A percentile compares a stretch with the other conserved stretches of the same genome.
These are phyloP conservation scores for Castanea crenata DNA, from an alignment of 306 rosid species.

Conservation along the genomic window DNA sequence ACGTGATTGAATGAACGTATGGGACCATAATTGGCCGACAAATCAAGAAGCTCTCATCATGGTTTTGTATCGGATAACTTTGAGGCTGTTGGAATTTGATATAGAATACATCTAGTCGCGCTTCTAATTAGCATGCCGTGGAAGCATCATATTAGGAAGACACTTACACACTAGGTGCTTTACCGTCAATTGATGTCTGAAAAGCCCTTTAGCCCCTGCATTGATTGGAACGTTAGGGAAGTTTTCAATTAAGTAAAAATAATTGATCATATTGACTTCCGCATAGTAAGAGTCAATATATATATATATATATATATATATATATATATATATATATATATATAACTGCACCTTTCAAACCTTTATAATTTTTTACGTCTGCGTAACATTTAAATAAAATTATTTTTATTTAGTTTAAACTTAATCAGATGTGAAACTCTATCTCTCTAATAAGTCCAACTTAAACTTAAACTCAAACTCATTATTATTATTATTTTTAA, in stretches of 20 bases:
- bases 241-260: neutral
- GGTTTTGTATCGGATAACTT: constrained; percentile 6
- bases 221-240: neutral
- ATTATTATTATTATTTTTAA: too few relatives aligned
- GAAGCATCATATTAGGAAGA: neutral
- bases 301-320: too few relatives aligned
- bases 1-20: constrained; percentile 9
- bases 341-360: too few relatives aligned
- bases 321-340: too few relatives aligned
- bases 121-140: neutral
- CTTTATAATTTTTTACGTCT: too few relatives aligned
- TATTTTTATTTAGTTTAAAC: too few relatives aligned
- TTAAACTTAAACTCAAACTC: too few relatives aligned
- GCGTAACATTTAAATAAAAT: too few relatives aligned
- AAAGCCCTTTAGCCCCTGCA: neutral
- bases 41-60: constrained; percentile 3
- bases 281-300: neutral
- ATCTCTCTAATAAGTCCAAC: too few relatives aligned
- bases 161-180: neutral
- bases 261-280: neutral
- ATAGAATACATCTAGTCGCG: neutral
- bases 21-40: constrained; percentile 27
- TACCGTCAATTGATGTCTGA: neutral
- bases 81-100: neutral
- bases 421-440: too few relatives aligned